A percentile compares a stretch with the other conserved stretches of the same genome.
Conservation (phyloP, 768 basidiomycete genomes). For the Boletus vinaceobasis region DNA sequence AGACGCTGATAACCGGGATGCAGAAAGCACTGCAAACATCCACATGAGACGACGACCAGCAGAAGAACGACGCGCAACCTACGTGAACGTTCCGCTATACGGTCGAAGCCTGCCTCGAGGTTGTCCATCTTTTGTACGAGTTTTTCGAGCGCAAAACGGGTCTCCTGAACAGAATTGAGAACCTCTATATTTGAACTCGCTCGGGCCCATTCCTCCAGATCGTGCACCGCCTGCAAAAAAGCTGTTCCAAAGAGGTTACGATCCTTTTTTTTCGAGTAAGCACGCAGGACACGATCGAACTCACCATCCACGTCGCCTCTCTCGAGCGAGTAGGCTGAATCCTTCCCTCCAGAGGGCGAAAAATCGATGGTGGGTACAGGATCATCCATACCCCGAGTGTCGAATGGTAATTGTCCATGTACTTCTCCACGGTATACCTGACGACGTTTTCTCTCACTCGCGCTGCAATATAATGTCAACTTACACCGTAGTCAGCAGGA, state of each 20-base stretch:
- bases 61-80: constrained; percentile 24
- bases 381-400: constrained; percentile 76
- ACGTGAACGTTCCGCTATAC: constrained; percentile 83
- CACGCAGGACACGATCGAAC: constrained; percentile 39
- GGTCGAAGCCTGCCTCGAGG: constrained; percentile 77
- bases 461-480: constrained; percentile 37
- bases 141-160: constrained; percentile 61
- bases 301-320: constrained; percentile 70
- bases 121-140: constrained; percentile 75
- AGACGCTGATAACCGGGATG: constrained; percentile 65
- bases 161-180: constrained; percentile 57
- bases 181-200: constrained; percentile 44
- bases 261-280: neutral
- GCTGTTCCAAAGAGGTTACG: constrained; percentile 36
- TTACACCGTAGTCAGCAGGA: neutral
- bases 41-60: neutral
- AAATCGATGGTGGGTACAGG: constrained; percentile 78
- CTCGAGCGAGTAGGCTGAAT: constrained; percentile 64
- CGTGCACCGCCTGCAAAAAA: constrained; percentile 58
- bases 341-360: constrained; percentile 61
- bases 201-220: constrained; percentile 57
- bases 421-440: constrained; percentile 83
- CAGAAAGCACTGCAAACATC: constrained; percentile 59
- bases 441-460: constrained; percentile 77
- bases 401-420: constrained; percentile 85